Base-by-base conservation (phyloP, 169 alveolate genomes). In the Fabrea salina region DNA sequence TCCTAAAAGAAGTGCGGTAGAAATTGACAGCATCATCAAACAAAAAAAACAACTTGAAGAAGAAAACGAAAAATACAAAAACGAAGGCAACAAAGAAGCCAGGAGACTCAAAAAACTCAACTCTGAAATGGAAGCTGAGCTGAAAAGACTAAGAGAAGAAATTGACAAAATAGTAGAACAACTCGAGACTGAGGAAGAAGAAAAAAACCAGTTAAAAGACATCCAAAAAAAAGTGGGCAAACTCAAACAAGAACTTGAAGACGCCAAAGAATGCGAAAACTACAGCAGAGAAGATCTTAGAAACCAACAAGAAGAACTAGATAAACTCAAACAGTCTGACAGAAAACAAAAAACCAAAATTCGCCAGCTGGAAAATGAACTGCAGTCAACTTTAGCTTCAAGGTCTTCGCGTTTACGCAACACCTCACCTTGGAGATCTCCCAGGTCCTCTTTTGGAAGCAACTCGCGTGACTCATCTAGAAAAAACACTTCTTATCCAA, bases 1-100 rank as follows among this genome's bases (percentile, higher is more conserved):
- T 0, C 79, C 79, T 47, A 41, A 66, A 70, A 70, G 49, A 70
- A 66, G 79, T 6, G 79, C 79, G 5, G 79, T 70, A 13, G 79
- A 70, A 44, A 70, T 70, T 4, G 79, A 74, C 44, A 54, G 19
- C n/a, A 19, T 74, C 0, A 54, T 54, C 13, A 74, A 54, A 25
- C 72, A 74, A 25, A 32, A 43, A 1, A 53, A 74, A 43, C 74
- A 19, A n/a, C 72, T 74, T 16, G 68, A 53, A 54, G 64, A 74
- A 50, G 68, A 74, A 74, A 50, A 53, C 25, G 72, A 74, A 7
- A 50, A n/a, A 8, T 39, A 33, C 19, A 25, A 74, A 37, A 37
- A 33, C 5, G 81, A 74, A 74, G 71, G 71, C 27, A 53, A 32
- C 19, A 50, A 53, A 22, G 57, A 74, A 53, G 58, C 40, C 5